A percentile compares a stretch with the other conserved stretches of the same genome.
Conservation (phyloP, 345 rosid species). For the Gossypium australe region DNA sequence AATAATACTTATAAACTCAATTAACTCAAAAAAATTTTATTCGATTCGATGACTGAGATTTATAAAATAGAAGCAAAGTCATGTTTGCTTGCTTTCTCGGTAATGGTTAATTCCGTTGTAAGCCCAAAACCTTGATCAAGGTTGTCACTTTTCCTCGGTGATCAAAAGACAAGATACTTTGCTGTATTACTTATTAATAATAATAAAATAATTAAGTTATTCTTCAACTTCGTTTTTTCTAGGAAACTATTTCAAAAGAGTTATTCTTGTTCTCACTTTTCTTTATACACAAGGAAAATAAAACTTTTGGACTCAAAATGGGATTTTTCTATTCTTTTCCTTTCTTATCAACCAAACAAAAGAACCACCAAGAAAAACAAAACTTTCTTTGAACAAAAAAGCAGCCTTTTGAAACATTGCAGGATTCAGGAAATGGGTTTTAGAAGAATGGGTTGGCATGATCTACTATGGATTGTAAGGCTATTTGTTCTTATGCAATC, state of each 20-base stretch:
- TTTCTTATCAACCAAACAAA: not conserved
- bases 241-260: not conserved
- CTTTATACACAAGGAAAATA: not conserved
- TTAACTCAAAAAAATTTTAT: too few relatives aligned
- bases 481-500: conserved; percentile 45
- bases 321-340: not conserved
- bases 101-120: not conserved
- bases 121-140: not conserved
- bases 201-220: not conserved
- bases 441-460: conserved; percentile 23
- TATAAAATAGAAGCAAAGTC: not conserved
- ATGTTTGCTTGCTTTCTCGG: not conserved
- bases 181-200: not conserved
- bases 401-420: not conserved
- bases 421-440: not conserved
- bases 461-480: conserved; percentile 37
- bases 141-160: not conserved
- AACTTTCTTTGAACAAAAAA: not conserved
- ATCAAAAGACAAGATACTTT: not conserved
- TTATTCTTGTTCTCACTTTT: not conserved
- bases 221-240: not conserved
- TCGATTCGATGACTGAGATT: too few relatives aligned
- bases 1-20: too few relatives aligned
- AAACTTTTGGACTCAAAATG: not conserved
- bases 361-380: not conserved